These are phyloP conservation scores for Asterella californica DNA, from an alignment of 225 moss, liverwort and hornwort genomes.

Conservation along the genomic window DNA sequence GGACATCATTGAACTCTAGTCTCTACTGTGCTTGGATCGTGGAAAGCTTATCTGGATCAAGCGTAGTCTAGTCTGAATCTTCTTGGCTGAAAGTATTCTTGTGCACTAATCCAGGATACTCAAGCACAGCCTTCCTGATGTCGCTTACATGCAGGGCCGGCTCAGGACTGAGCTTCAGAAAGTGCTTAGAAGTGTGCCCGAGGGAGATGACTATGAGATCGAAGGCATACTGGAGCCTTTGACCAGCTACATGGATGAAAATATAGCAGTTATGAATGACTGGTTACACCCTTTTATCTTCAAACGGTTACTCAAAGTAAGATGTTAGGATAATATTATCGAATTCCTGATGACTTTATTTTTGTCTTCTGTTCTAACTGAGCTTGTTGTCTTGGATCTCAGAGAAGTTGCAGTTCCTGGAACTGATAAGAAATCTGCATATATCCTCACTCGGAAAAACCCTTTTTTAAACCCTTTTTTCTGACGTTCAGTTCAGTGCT, in stretches of 20 bases:
- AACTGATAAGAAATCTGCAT: too few species aligned
- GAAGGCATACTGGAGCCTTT: slow-evolving; percentile 27
- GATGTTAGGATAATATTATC: background rate
- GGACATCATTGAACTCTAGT: background rate
- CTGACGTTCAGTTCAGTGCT: slow-evolving; percentile 19
- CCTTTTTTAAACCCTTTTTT: too few species aligned
- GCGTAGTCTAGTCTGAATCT: background rate
- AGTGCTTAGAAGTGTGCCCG: slow-evolving; percentile 23
- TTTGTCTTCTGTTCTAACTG: background rate
- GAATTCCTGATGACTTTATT: background rate
- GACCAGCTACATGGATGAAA: slow-evolving; percentile 34
- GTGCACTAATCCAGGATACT: background rate
- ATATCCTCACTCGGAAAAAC: background rate
- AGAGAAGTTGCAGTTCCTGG: background rate
- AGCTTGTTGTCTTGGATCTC: background rate
- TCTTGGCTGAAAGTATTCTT: background rate
- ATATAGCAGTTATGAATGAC: slow-evolving; percentile 36
- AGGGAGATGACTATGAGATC: slow-evolving; percentile 15
- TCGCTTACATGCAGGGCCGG: slow-evolving; percentile 29
- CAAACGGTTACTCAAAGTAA: slow-evolving; percentile 36
- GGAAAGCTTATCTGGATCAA: background rate
- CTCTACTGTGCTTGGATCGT: background rate
- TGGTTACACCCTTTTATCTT: slow-evolving; percentile 34
- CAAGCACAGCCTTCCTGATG: background rate
- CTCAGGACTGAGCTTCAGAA: slow-evolving; percentile 23